Percentiles rank a stretch among this genome's conserved stretches.
Conservation (phyloP, 495 filamentous ascomycete genomes). For the Aspergillus mulundensis region DNA sequence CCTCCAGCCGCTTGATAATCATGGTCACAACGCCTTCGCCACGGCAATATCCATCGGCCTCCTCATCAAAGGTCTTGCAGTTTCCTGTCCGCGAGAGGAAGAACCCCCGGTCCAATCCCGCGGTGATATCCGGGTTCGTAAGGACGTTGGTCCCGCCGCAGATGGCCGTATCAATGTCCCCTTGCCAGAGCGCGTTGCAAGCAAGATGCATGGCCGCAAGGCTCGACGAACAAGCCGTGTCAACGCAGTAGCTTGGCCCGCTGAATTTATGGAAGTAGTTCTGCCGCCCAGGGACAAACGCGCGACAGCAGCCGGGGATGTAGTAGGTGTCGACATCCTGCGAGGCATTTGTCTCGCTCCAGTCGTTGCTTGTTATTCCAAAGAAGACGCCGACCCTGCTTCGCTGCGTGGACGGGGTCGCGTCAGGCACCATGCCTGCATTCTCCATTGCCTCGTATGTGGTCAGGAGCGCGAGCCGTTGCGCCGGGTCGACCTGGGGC, state of each 20-base stretch:
- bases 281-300: constrained; percentile 81
- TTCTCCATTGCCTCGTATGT: background rate
- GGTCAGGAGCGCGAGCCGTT: background rate
- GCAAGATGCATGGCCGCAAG: constrained; percentile 79
- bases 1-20: background rate
- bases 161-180: constrained; percentile 79
- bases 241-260: constrained; percentile 77
- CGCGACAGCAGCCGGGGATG: constrained; percentile 84
- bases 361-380: background rate
- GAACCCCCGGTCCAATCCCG: constrained; percentile 53
- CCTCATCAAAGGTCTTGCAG: constrained; percentile 7
- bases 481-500: background rate
- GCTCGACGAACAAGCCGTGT: constrained; percentile 86
- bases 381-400: background rate
- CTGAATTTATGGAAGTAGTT: constrained; percentile 83
- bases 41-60: constrained; percentile 9
- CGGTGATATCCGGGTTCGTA: too few species aligned
- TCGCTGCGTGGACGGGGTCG: background rate
- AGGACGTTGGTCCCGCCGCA: constrained; percentile 83
- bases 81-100: constrained; percentile 1
- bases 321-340: constrained; percentile 83
- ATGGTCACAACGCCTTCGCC: background rate
- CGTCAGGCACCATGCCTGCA: background rate
- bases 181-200: constrained; percentile 70
- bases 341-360: background rate